Conservation (phyloP, 768 basidiomycete genomes). For the Serendipita sp. region DNA sequence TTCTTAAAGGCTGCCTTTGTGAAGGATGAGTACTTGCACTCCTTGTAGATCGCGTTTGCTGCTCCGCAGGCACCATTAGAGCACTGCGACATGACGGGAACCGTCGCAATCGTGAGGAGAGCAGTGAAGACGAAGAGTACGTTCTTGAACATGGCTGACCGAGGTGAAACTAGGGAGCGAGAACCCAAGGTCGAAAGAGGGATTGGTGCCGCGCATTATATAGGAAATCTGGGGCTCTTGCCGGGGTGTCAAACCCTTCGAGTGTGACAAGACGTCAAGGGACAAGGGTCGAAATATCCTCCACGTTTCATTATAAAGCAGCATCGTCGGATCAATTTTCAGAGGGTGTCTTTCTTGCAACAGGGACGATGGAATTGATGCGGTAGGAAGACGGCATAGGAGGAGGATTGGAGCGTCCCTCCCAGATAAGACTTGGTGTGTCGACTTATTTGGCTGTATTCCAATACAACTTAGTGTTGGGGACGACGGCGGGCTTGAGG, state of each 20-base stretch:
- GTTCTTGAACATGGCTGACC: neutral
- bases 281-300: neutral
- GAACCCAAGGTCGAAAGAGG: neutral
- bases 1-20: neutral
- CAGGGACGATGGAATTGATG: neutral
- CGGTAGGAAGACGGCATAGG: neutral
- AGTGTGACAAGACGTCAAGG: neutral
- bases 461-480: neutral
- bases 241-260: neutral
- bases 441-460: neutral
- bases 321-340: neutral
- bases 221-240: neutral
- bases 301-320: too few species aligned
- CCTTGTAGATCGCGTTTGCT: neutral
- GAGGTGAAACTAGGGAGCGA: neutral
- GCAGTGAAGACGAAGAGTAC: neutral
- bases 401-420: neutral
- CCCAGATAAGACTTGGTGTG: neutral
- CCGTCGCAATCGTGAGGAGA: neutral
- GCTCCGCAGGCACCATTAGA: neutral
- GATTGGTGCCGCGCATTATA: neutral
- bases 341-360: neutral
- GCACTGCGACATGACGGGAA: neutral
- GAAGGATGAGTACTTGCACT: neutral
- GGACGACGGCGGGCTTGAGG: neutral